Base-by-base conservation (phyloP, 2,329 filamentous ascomycete species). In the Xylariaceae sp. region DNA sequence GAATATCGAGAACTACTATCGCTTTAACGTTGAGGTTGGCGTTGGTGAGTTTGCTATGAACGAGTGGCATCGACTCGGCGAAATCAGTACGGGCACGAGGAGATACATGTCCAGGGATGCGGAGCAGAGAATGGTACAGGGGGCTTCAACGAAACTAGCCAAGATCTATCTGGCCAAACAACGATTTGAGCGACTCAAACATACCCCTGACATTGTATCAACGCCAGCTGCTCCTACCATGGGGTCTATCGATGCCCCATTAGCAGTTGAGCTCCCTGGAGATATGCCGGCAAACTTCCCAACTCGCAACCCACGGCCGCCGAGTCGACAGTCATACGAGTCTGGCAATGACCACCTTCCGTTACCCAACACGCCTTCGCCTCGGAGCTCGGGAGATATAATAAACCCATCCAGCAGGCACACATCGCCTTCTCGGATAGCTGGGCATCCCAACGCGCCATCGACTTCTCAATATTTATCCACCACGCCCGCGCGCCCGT, bases 31-130 rank as follows among this genome's bases (percentile, higher is more conserved):
- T 47, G 92, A 97, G 71, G 87, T 96, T 13, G 94, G 93, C 1
- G 92, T 97, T 2, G 92, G 93, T 56, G 94, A 97, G 71, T 97
- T 97, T 72, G 93, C 90, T 55, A 97, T 99, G 92, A 99, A 97
- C 71, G 94, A 97, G 73, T 99, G 94, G 94, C 85, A 90, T 68
- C 85, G 92, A 2, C 78, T 97, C n/a, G 88, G 90, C 30, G 93
- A 97, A 55, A 97, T 99, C 75, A 96, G 90, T 77, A 97, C 91
- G 11, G 88, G 88, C 71, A 99, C 94, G 0, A 84, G 90, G 66
- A 85, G 88, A 64, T 99, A 97, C 71, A 82, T 99, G 56, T 78
- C 81, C 6, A 87, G 87, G 62, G 80, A 82, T 9, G 85, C 86
- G 0, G 88, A 95, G 59, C 89, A 96, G 72, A 82, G 78, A 66